Percentiles rank a stretch among this genome's conserved stretches.
phyloP scores from a whole-genome alignment of 257 asterid species.

The Parsonsia alboflavescens region DNA sequence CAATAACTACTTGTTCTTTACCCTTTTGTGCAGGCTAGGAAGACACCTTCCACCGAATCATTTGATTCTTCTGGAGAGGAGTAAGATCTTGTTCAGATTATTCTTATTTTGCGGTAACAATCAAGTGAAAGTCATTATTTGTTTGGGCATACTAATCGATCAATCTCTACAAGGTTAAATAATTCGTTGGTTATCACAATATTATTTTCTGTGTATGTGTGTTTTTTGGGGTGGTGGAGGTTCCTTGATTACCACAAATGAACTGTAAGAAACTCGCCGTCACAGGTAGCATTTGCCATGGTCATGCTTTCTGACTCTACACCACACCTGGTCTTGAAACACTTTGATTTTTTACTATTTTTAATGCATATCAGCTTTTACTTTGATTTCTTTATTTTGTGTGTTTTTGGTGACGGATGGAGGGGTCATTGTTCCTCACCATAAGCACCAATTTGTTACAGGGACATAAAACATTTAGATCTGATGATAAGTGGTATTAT shows the following conservation, averaged over 20 bases:
- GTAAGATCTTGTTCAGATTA: constrained; percentile 43
- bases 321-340: background rate
- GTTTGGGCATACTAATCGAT: background rate
- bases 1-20: constrained; percentile 16
- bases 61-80: constrained; percentile 92
- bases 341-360: background rate
- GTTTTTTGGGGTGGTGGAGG: background rate
- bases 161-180: background rate
- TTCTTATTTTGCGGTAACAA: background rate
- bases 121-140: background rate
- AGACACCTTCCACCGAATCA: constrained; percentile 66
- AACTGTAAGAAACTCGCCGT: background rate
- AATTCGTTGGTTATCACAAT: too few species aligned
- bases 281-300: background rate
- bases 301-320: background rate
- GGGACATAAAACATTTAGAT: background rate
- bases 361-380: background rate
- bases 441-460: too few species aligned
- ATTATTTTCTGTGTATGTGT: too few species aligned
- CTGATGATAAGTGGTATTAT: background rate
- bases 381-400: background rate
- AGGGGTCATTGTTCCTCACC: background rate
- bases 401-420: background rate
- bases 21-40: constrained; percentile 47
- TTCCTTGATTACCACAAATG: background rate